Evolutionary conservation across 2,329 filamentous ascomycete species (phyloP).

Genomic region (Aspergillaceae sp.): DNA sequence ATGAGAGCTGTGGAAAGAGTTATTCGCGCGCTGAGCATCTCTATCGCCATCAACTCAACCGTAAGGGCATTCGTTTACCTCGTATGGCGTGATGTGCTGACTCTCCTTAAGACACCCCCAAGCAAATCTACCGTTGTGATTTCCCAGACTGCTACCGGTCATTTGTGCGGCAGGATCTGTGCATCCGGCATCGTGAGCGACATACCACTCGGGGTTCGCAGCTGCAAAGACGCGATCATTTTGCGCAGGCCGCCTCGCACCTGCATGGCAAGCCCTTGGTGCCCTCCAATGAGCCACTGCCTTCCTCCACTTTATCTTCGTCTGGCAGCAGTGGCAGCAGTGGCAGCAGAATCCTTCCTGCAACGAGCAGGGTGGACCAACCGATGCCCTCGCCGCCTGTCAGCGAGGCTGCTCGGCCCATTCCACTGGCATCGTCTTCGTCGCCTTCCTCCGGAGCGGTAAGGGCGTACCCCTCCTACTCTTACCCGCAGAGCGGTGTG

Average conservation of each 20-base stretch:
- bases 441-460: constrained; percentile 21
- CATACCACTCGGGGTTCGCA: constrained; percentile 58
- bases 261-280: constrained; percentile 8
- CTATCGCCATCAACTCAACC: constrained; percentile 93
- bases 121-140: constrained; percentile 89
- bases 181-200: constrained; percentile 73
- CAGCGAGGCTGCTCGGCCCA: constrained; percentile 3
- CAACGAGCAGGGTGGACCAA: constrained; percentile 5
- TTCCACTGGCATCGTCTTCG: constrained; percentile 14
- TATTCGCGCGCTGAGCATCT: constrained; percentile 95
- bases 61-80: constrained; percentile 40
- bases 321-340: background rate
- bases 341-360: background rate
- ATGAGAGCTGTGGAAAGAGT: constrained; percentile 84
- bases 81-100: too few relatives aligned
- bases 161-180: constrained; percentile 89
- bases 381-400: constrained; percentile 5
- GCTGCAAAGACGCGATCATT: constrained; percentile 41
- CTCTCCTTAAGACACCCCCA: constrained; percentile 62
- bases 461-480: constrained; percentile 20
- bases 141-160: constrained; percentile 82
- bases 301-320: constrained; percentile 3
- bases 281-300: constrained; percentile 8
- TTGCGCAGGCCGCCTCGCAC: constrained; percentile 26
- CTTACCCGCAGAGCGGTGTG: constrained; percentile 16